phyloP scores from a whole-genome alignment of 2,329 filamentous ascomycete species.

The Septoria petroselini region DNA sequence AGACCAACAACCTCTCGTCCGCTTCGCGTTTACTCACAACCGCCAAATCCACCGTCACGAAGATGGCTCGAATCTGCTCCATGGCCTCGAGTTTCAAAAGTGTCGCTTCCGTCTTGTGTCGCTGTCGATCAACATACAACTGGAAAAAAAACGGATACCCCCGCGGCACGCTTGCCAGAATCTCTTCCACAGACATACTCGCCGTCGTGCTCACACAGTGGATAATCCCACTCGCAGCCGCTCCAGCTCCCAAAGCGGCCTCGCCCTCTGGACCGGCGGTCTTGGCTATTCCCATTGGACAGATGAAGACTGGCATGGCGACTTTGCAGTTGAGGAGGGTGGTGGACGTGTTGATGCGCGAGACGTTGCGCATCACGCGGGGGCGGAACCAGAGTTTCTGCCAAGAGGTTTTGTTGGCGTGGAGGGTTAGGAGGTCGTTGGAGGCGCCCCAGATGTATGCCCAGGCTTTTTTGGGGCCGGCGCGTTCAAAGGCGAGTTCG shows the following conservation, averaged over 20 bases:
- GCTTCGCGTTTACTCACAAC: slow-evolving; percentile 56
- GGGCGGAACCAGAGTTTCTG: slow-evolving; percentile 49
- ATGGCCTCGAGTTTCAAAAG: slow-evolving; percentile 48
- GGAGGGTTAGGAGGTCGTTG: slow-evolving; percentile 49
- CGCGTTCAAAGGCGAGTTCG: slow-evolving; percentile 41
- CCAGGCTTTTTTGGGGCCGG: slow-evolving; percentile 41
- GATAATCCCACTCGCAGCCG: slow-evolving; percentile 34
- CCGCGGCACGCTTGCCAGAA: slow-evolving; percentile 31
- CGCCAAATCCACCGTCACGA: slow-evolving; percentile 59
- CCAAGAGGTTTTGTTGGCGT: slow-evolving; percentile 45
- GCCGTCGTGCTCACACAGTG: slow-evolving; percentile 37
- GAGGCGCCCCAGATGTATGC: slow-evolving; percentile 50
- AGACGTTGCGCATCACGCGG: slow-evolving; percentile 46
- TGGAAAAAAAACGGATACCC: slow-evolving; percentile 54
- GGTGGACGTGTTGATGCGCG: slow-evolving; percentile 37
- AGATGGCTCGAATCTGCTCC: slow-evolving; percentile 52
- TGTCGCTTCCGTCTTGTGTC: slow-evolving; percentile 51
- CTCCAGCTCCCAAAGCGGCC: slow-evolving; percentile 35
- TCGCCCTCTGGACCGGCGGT: slow-evolving; percentile 37
- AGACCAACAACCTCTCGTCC: slow-evolving; percentile 47
- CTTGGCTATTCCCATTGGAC: slow-evolving; percentile 37
- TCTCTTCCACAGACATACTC: slow-evolving; percentile 35
- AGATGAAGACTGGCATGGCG: slow-evolving; percentile 40
- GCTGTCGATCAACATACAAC: slow-evolving; percentile 59
- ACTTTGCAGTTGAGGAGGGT: slow-evolving; percentile 36